Conservation (phyloP, 2,329 filamentous ascomycete genomes). For the Lasiodiplodia citricola region DNA sequence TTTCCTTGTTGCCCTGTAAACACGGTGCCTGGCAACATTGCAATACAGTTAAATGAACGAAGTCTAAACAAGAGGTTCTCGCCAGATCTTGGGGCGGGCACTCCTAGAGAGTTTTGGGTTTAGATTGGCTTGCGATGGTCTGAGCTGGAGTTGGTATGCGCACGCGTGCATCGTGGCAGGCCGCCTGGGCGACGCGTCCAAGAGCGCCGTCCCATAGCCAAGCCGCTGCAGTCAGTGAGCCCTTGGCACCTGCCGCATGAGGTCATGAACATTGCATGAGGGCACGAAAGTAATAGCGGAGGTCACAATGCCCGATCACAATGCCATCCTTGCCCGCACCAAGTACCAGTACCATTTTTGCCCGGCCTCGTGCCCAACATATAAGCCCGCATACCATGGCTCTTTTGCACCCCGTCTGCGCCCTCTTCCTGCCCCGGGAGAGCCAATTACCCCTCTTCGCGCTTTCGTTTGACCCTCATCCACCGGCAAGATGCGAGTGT, state of each 20-base stretch:
- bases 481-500: conserved; percentile 2
- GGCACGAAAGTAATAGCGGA: not conserved
- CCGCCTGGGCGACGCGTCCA: not conserved
- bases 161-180: not conserved
- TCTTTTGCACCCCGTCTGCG: not conserved
- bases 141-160: not conserved
- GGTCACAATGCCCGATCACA: conserved; percentile 8
- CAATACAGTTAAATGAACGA: not conserved
- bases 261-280: conserved; percentile 15
- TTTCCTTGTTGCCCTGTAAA: not conserved
- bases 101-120: not conserved
- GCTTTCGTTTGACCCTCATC: not conserved
- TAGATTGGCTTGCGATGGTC: not conserved
- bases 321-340: conserved; percentile 7
- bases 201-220: not conserved
- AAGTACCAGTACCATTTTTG: not conserved
- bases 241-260: conserved; percentile 21
- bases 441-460: not conserved
- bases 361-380: not conserved
- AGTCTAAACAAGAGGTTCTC: conserved; percentile 3
- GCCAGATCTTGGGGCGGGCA: not conserved
- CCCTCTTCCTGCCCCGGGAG: not conserved
- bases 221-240: conserved; percentile 1
- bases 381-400: conserved; percentile 14
- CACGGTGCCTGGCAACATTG: not conserved